These are phyloP conservation scores for Strobilomyces confusus DNA, from an alignment of 768 basidiomycete genomes.

Conservation along the genomic window DNA sequence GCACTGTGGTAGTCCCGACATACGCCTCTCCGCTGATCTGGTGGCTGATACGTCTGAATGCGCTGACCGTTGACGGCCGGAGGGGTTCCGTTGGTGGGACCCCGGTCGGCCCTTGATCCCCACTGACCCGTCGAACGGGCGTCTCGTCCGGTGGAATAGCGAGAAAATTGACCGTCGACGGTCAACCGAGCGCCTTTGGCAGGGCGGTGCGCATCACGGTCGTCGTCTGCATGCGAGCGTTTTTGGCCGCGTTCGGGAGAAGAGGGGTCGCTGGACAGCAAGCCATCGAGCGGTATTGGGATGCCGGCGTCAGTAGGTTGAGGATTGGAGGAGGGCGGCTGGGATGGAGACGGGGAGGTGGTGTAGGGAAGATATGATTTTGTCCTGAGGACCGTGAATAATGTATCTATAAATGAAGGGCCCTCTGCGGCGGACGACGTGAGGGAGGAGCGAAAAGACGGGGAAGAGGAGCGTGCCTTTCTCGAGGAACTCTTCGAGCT, in stretches of 20 bases:
- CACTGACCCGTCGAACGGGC: slow-evolving; percentile 41
- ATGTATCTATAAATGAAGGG: slow-evolving; percentile 72
- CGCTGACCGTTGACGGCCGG: slow-evolving; percentile 41
- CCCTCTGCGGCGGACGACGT: slow-evolving; percentile 46
- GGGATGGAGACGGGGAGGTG: slow-evolving; percentile 37
- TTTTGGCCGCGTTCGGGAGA: slow-evolving; percentile 60
- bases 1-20: slow-evolving; percentile 93
- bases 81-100: slow-evolving; percentile 24
- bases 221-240: slow-evolving; percentile 60
- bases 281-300: slow-evolving; percentile 71
- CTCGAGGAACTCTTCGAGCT: slow-evolving; percentile 92
- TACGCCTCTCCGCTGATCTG: slow-evolving; percentile 69
- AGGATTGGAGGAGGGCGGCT: slow-evolving; percentile 34
- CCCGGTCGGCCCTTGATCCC: slow-evolving; percentile 33
- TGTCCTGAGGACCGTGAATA: slow-evolving; percentile 81
- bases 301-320: slow-evolving; percentile 57
- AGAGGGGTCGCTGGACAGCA: slow-evolving; percentile 44
- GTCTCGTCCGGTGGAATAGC: slow-evolving; percentile 48
- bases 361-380: slow-evolving; percentile 82
- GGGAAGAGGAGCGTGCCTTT: slow-evolving; percentile 51
- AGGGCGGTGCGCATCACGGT: slow-evolving; percentile 53
- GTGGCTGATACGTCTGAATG: slow-evolving; percentile 61
- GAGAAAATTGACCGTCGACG: slow-evolving; percentile 61
- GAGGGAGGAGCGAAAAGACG: slow-evolving; percentile 4
- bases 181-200: slow-evolving; percentile 71